phyloP scores from a whole-genome alignment of 148 eudicot species.

The Chenopodium formosanum region DNA sequence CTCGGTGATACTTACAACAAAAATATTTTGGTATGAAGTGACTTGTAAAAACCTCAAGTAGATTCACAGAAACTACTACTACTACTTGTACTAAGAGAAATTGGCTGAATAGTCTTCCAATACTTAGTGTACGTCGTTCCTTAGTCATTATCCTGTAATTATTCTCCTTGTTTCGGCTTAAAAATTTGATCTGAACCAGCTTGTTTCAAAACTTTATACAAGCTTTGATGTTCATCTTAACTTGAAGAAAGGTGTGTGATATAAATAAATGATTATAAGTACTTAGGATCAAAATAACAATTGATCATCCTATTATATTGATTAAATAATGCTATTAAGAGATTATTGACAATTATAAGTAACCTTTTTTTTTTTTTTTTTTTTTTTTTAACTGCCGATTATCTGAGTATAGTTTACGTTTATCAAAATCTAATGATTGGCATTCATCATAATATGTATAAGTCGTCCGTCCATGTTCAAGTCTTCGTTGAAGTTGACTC shows the following conservation, averaged over 20 bases:
- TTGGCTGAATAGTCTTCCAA: background rate
- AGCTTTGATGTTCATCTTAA: background rate
- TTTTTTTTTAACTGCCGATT: too few species aligned
- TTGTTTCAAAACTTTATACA: background rate
- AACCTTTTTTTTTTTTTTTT: too few species aligned
- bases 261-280: background rate
- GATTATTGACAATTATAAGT: too few species aligned
- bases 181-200: background rate
- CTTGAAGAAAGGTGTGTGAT: too few species aligned
- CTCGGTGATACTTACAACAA: slow-evolving; percentile 4
- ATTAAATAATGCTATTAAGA: too few species aligned
- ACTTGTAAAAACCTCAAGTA: slow-evolving; percentile 17
- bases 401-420: background rate
- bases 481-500: background rate
- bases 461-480: background rate
- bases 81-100: background rate
- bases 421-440: background rate
- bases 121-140: background rate
- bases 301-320: background rate
- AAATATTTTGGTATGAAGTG: slow-evolving; percentile 13
- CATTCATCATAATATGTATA: background rate
- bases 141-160: background rate
- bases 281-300: background rate
- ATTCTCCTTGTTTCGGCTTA: background rate
- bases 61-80: background rate